phyloP scores from a whole-genome alignment of 306 rosid species.

The Acacia crassicarpa region DNA sequence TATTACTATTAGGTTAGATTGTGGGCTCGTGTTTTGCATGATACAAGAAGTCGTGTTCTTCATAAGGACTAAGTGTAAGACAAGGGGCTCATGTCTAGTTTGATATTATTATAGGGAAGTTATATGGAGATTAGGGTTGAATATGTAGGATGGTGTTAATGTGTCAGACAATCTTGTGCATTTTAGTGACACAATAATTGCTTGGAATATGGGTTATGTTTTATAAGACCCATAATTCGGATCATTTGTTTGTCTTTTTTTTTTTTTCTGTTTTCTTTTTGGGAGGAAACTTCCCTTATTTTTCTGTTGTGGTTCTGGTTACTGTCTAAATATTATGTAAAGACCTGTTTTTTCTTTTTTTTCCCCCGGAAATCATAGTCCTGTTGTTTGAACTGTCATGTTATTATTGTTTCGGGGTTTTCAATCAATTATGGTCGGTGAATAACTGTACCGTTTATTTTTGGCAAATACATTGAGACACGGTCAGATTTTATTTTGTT shows the following conservation, averaged over 20 bases:
- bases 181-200: background rate
- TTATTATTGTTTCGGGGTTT: background rate
- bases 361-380: background rate
- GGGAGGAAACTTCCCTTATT: background rate
- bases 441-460: background rate
- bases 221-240: background rate
- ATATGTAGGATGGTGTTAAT: background rate
- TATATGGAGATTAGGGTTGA: background rate
- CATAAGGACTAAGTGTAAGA: too few relatives aligned
- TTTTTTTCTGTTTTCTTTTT: background rate
- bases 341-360: background rate
- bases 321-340: background rate
- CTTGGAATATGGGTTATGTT: background rate
- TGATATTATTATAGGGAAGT: background rate
- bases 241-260: background rate
- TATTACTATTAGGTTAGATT: background rate
- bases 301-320: background rate
- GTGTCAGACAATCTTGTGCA: background rate
- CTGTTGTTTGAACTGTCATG: background rate
- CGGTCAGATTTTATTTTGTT: background rate
- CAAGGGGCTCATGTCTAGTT: background rate
- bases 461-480: background rate
- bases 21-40: background rate
- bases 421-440: background rate
- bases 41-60: background rate